phyloP scores from a whole-genome alignment of 345 rosid species.

The Brassica incana region DNA sequence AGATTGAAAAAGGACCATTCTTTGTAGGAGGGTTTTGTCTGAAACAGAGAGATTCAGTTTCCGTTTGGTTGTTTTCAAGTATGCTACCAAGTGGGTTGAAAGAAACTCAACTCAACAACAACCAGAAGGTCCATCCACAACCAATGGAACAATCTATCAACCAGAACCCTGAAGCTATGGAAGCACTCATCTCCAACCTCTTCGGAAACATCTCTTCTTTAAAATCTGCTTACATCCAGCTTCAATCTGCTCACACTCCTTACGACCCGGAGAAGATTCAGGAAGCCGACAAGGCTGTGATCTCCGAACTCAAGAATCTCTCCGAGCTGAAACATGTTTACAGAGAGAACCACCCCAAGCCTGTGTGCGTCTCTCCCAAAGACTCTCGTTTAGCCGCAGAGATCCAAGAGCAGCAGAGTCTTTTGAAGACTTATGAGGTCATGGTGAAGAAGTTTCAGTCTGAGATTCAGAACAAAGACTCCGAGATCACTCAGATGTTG shows the following conservation, averaged over 20 bases:
- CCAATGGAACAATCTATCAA: constrained; percentile 78
- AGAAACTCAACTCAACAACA: constrained; percentile 66
- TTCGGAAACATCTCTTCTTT: constrained; percentile 13
- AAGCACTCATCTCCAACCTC: constrained; percentile 66
- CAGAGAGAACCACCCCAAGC: constrained; percentile 73
- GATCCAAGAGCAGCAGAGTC: constrained; percentile 85
- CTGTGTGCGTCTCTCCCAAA: constrained; percentile 67
- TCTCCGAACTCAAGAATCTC: constrained; percentile 68
- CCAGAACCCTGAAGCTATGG: constrained; percentile 75
- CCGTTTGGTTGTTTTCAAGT: constrained; percentile 45
- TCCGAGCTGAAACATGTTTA: constrained; percentile 78
- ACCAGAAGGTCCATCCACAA: constrained; percentile 82
- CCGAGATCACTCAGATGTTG: constrained; percentile 68
- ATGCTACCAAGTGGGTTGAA: constrained; percentile 79
- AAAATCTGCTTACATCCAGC: background rate
- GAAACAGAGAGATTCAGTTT: constrained; percentile 5
- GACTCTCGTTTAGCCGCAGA: constrained; percentile 89
- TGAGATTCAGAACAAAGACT: constrained; percentile 82
- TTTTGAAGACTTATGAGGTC: constrained; percentile 85
- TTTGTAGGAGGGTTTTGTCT: constrained; percentile 12
- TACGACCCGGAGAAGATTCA: background rate
- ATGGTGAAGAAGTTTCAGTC: constrained; percentile 91
- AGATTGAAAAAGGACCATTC: background rate
- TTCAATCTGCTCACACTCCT: background rate
- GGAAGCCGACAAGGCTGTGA: constrained; percentile 12